phyloP scores from a whole-genome alignment of 177 flowering plant genomes.

The Vitis hybrid region DNA sequence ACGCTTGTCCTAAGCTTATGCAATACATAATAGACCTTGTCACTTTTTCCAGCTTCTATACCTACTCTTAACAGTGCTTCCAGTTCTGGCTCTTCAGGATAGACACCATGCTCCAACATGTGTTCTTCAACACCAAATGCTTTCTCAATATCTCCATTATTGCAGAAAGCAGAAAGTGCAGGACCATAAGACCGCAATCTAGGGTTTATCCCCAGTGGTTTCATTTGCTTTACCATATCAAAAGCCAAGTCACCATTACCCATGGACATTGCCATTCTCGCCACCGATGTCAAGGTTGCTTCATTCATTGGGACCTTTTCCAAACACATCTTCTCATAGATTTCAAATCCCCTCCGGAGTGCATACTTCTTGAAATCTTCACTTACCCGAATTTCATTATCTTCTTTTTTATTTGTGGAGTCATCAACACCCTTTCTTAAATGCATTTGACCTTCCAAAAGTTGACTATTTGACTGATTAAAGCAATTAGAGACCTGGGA shows the following conservation, averaged over 20 bases:
- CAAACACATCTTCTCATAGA: constrained; percentile 54
- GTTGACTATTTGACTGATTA: constrained; percentile 13
- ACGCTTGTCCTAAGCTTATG: constrained; percentile 72
- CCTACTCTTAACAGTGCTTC: constrained; percentile 65
- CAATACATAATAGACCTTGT: constrained; percentile 73
- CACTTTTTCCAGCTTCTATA: constrained; percentile 49
- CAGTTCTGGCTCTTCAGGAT: constrained; percentile 83
- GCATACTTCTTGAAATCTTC: constrained; percentile 57
- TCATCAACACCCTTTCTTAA: constrained; percentile 12
- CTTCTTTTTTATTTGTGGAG: constrained; percentile 13
- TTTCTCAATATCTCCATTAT: constrained; percentile 51
- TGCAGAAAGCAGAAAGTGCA: constrained; percentile 66
- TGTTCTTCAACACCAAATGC: constrained; percentile 77
- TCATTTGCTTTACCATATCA: constrained; percentile 75
- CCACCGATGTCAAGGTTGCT: constrained; percentile 81
- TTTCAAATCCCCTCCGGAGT: constrained; percentile 61
- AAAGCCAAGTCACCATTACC: constrained; percentile 85
- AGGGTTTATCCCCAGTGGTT: constrained; percentile 60
- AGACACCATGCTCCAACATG: constrained; percentile 71
- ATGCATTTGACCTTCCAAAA: constrained; percentile 16
- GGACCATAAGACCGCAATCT: constrained; percentile 82
- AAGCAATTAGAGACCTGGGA: constrained; percentile 5
- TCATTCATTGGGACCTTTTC: constrained; percentile 78
- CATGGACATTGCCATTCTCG: constrained; percentile 84
- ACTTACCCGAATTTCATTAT: constrained; percentile 33